Percentiles rank a stretch among this genome's conserved stretches.
Conservation (phyloP, 192 early-diverging fungal species). For the Chytriomyces sp. region DNA sequence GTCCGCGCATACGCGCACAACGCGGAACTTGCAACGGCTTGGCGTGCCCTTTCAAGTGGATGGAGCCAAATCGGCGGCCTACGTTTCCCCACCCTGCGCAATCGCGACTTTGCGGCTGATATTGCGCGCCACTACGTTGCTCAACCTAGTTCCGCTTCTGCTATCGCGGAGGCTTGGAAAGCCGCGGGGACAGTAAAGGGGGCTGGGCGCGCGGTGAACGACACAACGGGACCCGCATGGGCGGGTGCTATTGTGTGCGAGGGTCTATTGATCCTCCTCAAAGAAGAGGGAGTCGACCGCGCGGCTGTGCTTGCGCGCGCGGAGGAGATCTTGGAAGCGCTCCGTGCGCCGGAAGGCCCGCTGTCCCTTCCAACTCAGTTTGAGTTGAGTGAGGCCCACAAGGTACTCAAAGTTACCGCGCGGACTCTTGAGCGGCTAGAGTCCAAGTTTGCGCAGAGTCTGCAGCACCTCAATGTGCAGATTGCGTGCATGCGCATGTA, state of each 20-base stretch:
- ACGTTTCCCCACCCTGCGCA: neutral
- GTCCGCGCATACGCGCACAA: slow-evolving; percentile 2
- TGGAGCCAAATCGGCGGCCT: neutral
- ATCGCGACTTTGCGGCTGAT: neutral
- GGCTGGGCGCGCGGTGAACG: too few species aligned
- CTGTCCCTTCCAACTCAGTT: neutral
- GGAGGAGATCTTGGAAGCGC: neutral
- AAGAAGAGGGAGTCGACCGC: neutral
- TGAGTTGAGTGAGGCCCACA: neutral
- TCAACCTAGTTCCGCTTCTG: neutral
- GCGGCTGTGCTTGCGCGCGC: neutral
- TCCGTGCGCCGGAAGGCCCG: neutral
- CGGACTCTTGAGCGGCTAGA: neutral
- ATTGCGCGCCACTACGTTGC: neutral
- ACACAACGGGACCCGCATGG: too few species aligned
- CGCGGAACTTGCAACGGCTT: slow-evolving; percentile 3
- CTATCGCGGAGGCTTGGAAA: neutral
- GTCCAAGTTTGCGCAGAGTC: neutral
- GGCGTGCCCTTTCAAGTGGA: neutral
- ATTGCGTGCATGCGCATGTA: neutral
- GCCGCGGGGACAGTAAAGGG: neutral
- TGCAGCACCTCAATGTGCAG: neutral
- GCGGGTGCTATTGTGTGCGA: too few species aligned
- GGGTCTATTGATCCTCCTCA: too few species aligned
- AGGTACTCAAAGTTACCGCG: neutral